Evolutionary conservation across 2,329 filamentous ascomycete species (phyloP), one percentile per base, ranked within the genome.

Genomic region (Epichloe gansuensis): DNA sequence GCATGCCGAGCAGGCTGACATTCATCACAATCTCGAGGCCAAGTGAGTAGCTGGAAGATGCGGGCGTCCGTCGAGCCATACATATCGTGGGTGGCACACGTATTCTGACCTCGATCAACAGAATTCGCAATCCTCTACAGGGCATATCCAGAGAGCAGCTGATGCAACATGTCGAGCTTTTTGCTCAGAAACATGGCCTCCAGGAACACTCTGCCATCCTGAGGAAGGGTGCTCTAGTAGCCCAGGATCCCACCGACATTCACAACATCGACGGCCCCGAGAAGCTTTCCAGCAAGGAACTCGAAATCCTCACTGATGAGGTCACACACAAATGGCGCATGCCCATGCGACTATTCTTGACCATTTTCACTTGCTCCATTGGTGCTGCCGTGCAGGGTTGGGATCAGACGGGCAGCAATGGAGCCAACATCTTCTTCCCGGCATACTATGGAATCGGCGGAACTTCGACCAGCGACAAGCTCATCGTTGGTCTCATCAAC

Each of bases 301-400:
- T 80, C 51, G 65, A 70, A n/a, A 71, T 72, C 15, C 73, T 91
- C 15, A 69, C 72, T 44, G 72, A 79, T 43, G 84, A 88, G 63
- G 68, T 74, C 44, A 71, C 75, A 5, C 82, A 88, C 72, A 82
- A 80, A 59, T 88, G 84, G 80, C 73, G 75, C 53, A 76, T 83
- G 55, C 81, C 84, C 0, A 68, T 61, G 58, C 75, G 75, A 57
- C 71, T 88, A 5, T 84, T 81, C 69, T 74, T 83, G 56, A 85
- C 83, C 37, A 85, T 88, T 55, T 70, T 76, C 3, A 76, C 81
- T 13, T 85, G 81, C 64, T 85, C 83, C 45, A 77, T 86, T 48
- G 83, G 81, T 52, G 83, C 83, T 31, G 82, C 82, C 12, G 80
- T 85, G 25, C 79, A 82, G 58, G 81, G 82, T 13, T 85, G 81